Percentiles rank a stretch among this genome's conserved stretches.
Evolutionary conservation across 371 early-diverging fungal genomes (phyloP).

Genomic region (Dinochytrium kinnereticum): DNA sequence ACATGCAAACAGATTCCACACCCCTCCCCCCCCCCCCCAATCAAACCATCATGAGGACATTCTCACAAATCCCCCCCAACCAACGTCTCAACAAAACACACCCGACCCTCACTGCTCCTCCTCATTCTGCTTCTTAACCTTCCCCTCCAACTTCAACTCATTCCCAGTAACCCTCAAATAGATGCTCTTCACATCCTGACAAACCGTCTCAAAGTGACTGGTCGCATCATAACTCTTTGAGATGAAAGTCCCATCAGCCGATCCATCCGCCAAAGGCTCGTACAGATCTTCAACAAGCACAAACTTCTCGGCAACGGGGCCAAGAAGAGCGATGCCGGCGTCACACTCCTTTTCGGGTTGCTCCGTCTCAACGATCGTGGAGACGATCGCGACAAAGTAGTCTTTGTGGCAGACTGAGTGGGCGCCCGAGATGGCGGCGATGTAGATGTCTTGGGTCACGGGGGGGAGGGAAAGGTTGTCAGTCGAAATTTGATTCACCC

Average conservation of each 20-base stretch:
- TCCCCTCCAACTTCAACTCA: constrained; percentile 70
- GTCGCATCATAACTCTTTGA: constrained; percentile 98
- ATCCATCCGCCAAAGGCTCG: constrained; percentile 86
- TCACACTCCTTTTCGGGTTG: constrained; percentile 90
- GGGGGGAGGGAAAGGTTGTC: not conserved
- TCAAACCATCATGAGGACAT: too few relatives aligned
- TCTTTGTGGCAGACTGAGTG: constrained; percentile 92
- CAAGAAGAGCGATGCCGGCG: constrained; percentile 86
- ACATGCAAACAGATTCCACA: too few relatives aligned
- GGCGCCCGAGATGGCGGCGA: constrained; percentile 86
- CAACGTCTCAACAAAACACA: too few relatives aligned
- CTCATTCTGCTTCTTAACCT: constrained; percentile 57
- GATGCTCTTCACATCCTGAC: constrained; percentile 92
- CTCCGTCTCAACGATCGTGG: constrained; percentile 90
- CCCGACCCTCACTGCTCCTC: constrained; percentile 33
- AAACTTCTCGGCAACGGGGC: constrained; percentile 92
- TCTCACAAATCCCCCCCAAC: too few relatives aligned
- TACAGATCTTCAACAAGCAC: constrained; percentile 79
- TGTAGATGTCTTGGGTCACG: constrained; percentile 79
- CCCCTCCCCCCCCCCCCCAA: too few relatives aligned
- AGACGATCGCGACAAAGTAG: constrained; percentile 92
- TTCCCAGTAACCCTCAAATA: constrained; percentile 92
- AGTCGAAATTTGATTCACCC: not conserved
- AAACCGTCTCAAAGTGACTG: constrained; percentile 98
- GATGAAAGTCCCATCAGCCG: constrained; percentile 83